These are phyloP conservation scores for Fusarium incarnatum DNA, from an alignment of 2,329 filamentous ascomycete genomes.

Conservation along the genomic window DNA sequence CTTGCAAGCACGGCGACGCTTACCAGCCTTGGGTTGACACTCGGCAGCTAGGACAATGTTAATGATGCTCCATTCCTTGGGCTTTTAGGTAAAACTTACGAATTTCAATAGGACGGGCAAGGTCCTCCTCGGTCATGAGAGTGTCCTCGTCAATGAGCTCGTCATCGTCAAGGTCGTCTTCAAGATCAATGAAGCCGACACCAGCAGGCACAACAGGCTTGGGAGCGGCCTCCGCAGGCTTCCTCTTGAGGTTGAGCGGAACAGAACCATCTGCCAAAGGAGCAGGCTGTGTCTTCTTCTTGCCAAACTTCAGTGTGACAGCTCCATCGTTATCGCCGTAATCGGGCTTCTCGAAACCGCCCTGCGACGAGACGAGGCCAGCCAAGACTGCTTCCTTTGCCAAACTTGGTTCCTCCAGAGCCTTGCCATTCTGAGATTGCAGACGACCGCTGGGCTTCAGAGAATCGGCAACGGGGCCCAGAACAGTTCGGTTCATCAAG, in stretches of 20 bases:
- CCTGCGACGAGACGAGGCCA: conserved; percentile 73
- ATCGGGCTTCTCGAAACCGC: conserved; percentile 80
- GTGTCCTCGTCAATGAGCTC: conserved; percentile 93
- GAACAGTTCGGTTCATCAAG: conserved; percentile 75
- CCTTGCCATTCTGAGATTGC: conserved; percentile 76
- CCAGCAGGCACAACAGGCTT: conserved; percentile 61
- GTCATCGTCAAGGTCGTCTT: conserved; percentile 76
- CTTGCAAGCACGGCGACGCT: conserved; percentile 93
- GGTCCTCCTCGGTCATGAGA: conserved; percentile 85
- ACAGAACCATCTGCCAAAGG: conserved; percentile 42
- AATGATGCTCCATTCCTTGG: conserved; percentile 1
- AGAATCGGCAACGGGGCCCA: conserved; percentile 75
- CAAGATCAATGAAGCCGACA: conserved; percentile 76
- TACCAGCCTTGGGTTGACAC: conserved; percentile 87
- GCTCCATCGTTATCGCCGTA: conserved; percentile 68
- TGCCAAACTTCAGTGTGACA: conserved; percentile 60
- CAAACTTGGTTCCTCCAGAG: conserved; percentile 55
- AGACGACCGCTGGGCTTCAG: conserved; percentile 77
- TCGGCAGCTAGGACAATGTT: conserved; percentile 70
- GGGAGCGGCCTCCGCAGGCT: conserved; percentile 55
- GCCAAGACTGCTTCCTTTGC: conserved; percentile 83
- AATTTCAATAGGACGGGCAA: conserved; percentile 79
- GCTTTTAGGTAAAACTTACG: conserved; percentile 69
- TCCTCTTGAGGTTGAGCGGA: conserved; percentile 58
- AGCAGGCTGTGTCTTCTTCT: conserved; percentile 49